Conservation (phyloP, 768 basidiomycete genomes). For the Leccinum truebloodii region DNA sequence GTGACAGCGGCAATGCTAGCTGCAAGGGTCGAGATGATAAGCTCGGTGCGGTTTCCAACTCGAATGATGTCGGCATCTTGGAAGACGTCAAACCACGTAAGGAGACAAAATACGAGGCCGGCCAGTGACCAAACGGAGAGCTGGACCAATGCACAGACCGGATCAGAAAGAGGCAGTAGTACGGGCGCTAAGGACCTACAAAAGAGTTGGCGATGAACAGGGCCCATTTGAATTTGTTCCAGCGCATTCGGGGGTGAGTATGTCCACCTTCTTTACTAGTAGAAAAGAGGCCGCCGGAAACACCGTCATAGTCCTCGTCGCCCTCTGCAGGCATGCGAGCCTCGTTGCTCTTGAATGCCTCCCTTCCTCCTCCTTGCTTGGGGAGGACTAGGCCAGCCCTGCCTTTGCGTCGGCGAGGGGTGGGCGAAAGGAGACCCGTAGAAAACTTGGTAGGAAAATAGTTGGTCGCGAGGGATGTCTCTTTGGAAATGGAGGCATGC, state of each 20-base stretch:
- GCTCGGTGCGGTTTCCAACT: constrained; percentile 65
- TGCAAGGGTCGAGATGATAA: constrained; percentile 70
- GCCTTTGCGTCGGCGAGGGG: constrained; percentile 37
- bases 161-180: not conserved
- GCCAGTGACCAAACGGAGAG: constrained; percentile 61
- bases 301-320: constrained; percentile 57
- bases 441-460: constrained; percentile 81
- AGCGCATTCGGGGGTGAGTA: constrained; percentile 50
- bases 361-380: constrained; percentile 69
- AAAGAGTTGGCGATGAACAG: constrained; percentile 61
- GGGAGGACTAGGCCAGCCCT: constrained; percentile 41
- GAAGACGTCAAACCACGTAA: constrained; percentile 80
- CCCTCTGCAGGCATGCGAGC: constrained; percentile 50
- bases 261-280: constrained; percentile 36
- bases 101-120: constrained; percentile 62
- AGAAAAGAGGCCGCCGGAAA: constrained; percentile 40
- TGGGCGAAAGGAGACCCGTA: constrained; percentile 41
- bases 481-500: constrained; percentile 1
- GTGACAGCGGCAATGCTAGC: constrained; percentile 61
- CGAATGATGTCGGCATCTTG: constrained; percentile 68
- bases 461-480: constrained; percentile 57
- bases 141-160: constrained; percentile 29
- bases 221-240: constrained; percentile 87
- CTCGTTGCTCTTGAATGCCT: constrained; percentile 59
- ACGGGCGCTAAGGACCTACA: constrained; percentile 2